Base-by-base conservation (phyloP, 805 yeast species). In the Candida mattraensis region DNA sequence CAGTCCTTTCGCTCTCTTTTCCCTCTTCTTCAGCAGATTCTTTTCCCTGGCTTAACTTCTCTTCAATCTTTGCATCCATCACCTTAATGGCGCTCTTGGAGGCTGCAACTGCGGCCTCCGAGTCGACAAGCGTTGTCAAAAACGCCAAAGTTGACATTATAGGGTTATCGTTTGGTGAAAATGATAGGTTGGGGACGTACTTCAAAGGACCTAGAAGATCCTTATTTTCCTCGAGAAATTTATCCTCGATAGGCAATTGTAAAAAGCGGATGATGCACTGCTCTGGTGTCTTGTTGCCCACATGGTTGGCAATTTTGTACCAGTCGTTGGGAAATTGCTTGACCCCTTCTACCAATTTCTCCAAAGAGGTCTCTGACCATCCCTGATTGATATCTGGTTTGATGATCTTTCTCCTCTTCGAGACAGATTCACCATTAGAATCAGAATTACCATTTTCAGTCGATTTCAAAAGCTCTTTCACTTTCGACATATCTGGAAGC, bases 121-220 rank as follows among this genome's bases (percentile, higher is more conserved):
- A 83, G 52, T 91, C 96, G 12, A 88, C 94, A 32, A 89, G 63
- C 24, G 87, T 80, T 0, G 89, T 80, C 61, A 93, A 67, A 60
- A 89, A 93, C 10, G 96, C 82, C 44, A 93, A 73, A n/a, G 95
- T 91, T 23, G 95, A 83, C 66, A 93, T 72, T 3, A 93, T 88
- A 2, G 99, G 99, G 60, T 93, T 93, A 50, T 93, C 98, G 18
- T 82, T 77, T 28, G 87, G 76, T 23, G 87, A 77, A 32, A 86
- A 82, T 10, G 98, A 96, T 33, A 91, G 70, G 57, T 87, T 83
- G 3, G 94, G 83, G 4, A 91, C 81, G 58, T 75, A 87, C 54
- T 81, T 84, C 45, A 89, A 70, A 10, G 95, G 85, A 0, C 93
- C 89, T 13, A 83, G 58, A 22, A 74, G 69, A 8, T 67, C 65